A percentile compares a stretch with the other conserved stretches of the same genome.
phyloP scores from a whole-genome alignment of 805 yeast genomes.

The Phaffomyces thermotolerans region DNA sequence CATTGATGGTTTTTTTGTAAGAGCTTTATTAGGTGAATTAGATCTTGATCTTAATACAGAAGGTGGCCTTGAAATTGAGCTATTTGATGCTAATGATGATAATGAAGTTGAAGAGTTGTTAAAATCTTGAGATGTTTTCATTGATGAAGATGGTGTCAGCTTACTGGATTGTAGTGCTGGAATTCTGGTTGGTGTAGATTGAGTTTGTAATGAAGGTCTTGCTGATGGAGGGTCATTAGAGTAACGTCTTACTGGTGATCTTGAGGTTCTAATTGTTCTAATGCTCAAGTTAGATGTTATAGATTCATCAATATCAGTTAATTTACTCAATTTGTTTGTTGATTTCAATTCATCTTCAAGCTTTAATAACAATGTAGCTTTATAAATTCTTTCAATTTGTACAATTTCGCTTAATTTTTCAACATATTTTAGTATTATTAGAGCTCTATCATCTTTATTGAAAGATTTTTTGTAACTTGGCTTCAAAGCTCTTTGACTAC shows the following conservation, averaged over 20 bases:
- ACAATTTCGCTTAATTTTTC: conserved; percentile 48
- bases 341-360: conserved; percentile 9
- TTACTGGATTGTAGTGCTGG: conserved; percentile 2
- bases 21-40: conserved; percentile 17
- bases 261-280: conserved; percentile 7
- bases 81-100: conserved; percentile 2
- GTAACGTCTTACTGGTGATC: conserved; percentile 18
- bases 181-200: conserved; percentile 12
- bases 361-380: conserved; percentile 29
- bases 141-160: conserved; percentile 8
- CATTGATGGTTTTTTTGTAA: conserved; percentile 23
- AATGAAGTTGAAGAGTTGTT: conserved; percentile 1
- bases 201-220: conserved; percentile 1
- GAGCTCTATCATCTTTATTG: conserved; percentile 34
- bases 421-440: conserved; percentile 42
- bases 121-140: not conserved
- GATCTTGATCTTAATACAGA: conserved; percentile 20
- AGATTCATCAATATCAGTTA: conserved; percentile 4
- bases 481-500: conserved; percentile 20
- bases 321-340: not conserved
- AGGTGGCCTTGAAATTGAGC: conserved; percentile 9
- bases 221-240: conserved; percentile 3
- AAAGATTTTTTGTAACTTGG: conserved; percentile 22
- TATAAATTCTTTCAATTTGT: conserved; percentile 59
- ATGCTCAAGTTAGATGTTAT: not conserved